Evolutionary conservation across 139 green algal genomes (phyloP).

Genomic region (Auxenochlorella pyrenoidosa): DNA sequence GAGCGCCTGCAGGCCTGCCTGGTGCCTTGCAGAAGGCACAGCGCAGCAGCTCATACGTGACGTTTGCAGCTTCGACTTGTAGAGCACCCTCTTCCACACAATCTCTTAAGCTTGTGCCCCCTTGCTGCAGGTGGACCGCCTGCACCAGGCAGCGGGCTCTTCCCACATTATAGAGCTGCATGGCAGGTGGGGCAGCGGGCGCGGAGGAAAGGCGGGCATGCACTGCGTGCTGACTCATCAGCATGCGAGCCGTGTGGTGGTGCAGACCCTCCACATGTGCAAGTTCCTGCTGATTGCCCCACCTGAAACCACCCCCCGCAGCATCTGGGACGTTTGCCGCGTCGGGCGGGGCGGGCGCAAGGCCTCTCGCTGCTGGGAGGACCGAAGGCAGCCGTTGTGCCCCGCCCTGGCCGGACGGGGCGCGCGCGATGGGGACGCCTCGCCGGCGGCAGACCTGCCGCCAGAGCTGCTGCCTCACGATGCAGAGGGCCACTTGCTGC

Average conservation of each 20-base stretch:
- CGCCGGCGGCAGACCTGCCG: slow-evolving; percentile 41
- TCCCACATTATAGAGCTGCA: slow-evolving; percentile 53
- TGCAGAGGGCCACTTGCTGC: slow-evolving; percentile 60
- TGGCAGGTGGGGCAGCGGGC: slow-evolving; percentile 30
- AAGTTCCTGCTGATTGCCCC: no score
- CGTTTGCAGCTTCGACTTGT: no score
- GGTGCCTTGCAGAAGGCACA: no score
- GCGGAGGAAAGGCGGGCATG: slow-evolving; percentile 53
- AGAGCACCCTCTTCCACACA: no score
- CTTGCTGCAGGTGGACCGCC: slow-evolving; percentile 37
- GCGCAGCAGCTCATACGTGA: no score
- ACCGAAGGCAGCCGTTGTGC: slow-evolving; percentile 58
- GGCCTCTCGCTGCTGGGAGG: slow-evolving; percentile 46
- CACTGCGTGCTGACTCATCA: no score
- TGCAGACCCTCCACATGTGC: no score
- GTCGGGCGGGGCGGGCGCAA: slow-evolving; percentile 25
- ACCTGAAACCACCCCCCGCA: no score
- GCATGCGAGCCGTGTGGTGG: no score
- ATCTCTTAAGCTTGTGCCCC: no score
- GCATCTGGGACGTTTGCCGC: slow-evolving; percentile 61
- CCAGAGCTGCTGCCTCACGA: slow-evolving; percentile 71
- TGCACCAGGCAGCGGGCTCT: slow-evolving; percentile 51
- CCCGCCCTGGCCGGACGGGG: slow-evolving; percentile 43
- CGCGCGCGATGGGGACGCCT: slow-evolving; percentile 29
- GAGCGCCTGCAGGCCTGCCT: no score